Evolutionary conservation across 2,329 filamentous ascomycete genomes (phyloP).

Genomic region (Nigrospora sphaerica): DNA sequence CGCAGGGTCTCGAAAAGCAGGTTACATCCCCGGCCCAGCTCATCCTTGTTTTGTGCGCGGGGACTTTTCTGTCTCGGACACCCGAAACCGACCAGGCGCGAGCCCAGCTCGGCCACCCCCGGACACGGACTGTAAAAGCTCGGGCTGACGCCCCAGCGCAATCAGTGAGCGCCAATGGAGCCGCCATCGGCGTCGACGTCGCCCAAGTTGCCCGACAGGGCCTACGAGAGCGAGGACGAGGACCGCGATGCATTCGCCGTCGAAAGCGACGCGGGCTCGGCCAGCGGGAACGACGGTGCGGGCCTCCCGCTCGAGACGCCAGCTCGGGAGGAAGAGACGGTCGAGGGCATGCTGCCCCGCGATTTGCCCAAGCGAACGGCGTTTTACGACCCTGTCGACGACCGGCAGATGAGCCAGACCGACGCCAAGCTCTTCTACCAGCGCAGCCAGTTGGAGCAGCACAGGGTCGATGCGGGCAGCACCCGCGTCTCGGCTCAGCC

Average conservation of each 20-base stretch:
- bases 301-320: conserved; percentile 14
- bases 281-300: conserved; percentile 12
- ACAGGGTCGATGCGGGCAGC: conserved; percentile 29
- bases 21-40: too few relatives aligned
- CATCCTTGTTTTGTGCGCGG: too few relatives aligned
- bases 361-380: conserved; percentile 66
- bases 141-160: not conserved
- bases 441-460: conserved; percentile 63
- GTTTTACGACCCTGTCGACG: conserved; percentile 87
- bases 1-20: too few relatives aligned
- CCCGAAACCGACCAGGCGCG: too few relatives aligned
- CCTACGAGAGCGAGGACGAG: conserved; percentile 29
- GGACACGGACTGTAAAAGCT: too few relatives aligned
- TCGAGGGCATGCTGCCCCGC: conserved; percentile 51
- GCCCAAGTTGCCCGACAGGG: conserved; percentile 19
- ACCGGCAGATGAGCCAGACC: conserved; percentile 89
- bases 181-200: conserved; percentile 26
- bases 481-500: conserved; percentile 17
- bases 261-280: conserved; percentile 25
- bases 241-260: conserved; percentile 20
- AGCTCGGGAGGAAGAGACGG: conserved; percentile 12
- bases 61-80: too few relatives aligned
- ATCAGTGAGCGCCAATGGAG: conserved; percentile 7
- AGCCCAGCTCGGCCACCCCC: too few relatives aligned
- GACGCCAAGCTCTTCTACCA: conserved; percentile 97